Conservation (phyloP, 805 yeast species). For the Brettanomyces sp. region DNA sequence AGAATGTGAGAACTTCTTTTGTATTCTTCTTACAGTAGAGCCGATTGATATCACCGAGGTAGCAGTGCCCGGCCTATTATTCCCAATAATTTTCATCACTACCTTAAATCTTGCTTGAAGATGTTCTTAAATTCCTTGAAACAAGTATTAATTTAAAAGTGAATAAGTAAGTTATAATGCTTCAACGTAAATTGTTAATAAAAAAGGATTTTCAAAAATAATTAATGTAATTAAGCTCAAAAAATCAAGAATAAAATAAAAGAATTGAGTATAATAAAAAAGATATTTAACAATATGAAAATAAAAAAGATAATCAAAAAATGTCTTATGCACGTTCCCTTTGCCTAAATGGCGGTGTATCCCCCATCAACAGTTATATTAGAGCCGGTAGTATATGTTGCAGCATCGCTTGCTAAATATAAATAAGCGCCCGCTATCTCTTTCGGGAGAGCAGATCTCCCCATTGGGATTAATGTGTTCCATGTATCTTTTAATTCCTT, state of each 20-base stretch:
- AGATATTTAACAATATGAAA: no score
- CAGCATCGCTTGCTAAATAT: slow-evolving; percentile 41
- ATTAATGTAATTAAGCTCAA: no score
- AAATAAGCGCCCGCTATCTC: slow-evolving; percentile 46
- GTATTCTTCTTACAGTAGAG: slow-evolving; percentile 4
- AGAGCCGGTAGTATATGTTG: slow-evolving; percentile 65
- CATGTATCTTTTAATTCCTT: slow-evolving; percentile 20
- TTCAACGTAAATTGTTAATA: no score
- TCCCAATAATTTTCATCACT: not conserved
- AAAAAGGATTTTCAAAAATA: no score
- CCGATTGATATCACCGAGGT: slow-evolving; percentile 1
- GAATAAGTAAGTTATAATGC: no score
- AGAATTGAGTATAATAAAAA: not conserved
- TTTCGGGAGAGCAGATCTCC: slow-evolving; percentile 41
- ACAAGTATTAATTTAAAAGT: no score
- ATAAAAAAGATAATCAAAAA: no score
- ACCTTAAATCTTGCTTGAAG: not conserved
- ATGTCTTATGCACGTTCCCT: no score
- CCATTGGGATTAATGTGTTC: slow-evolving; percentile 32
- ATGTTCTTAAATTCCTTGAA: not conserved
- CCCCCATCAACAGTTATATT: slow-evolving; percentile 79
- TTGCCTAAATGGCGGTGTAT: slow-evolving; percentile 37
- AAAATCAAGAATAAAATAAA: no score
- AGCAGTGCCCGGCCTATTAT: slow-evolving; percentile 1
- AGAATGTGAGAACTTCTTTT: slow-evolving; percentile 1